phyloP scores from a whole-genome alignment of 768 basidiomycete species.

The Xerocomellus dryophilus region DNA sequence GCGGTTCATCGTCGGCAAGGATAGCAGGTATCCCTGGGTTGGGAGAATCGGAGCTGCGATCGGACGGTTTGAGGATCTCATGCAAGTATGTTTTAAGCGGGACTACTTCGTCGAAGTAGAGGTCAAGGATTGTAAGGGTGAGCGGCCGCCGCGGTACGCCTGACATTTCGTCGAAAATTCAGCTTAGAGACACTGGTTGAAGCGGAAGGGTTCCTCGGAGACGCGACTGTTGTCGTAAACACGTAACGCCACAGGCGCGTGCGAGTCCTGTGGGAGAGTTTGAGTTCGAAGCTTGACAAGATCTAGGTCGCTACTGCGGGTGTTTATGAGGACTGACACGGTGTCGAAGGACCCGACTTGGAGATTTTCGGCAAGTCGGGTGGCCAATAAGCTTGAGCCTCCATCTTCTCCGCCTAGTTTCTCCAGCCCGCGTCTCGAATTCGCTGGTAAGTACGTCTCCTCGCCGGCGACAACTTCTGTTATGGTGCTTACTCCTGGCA shows the following conservation, averaged over 20 bases:
- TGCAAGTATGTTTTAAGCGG: slow-evolving; percentile 39
- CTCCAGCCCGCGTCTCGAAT: no score
- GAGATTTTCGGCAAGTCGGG: slow-evolving; percentile 83
- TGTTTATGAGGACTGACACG: not conserved
- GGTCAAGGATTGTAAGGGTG: slow-evolving; percentile 36
- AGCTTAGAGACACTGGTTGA: no score
- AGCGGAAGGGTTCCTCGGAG: no score
- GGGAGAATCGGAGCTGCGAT: not conserved
- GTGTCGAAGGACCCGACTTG: slow-evolving; percentile 54
- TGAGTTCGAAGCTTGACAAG: slow-evolving; percentile 81
- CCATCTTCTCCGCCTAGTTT: no score
- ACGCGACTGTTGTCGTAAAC: no score
- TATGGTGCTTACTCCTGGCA: slow-evolving; percentile 30
- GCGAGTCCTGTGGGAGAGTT: no score
- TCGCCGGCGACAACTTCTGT: slow-evolving; percentile 55
- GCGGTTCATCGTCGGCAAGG: slow-evolving; percentile 21
- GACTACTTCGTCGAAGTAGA: slow-evolving; percentile 44
- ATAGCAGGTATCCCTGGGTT: slow-evolving; percentile 1
- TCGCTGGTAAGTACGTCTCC: no score
- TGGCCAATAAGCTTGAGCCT: slow-evolving; percentile 50
- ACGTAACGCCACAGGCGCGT: no score
- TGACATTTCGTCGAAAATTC: slow-evolving; percentile 1
- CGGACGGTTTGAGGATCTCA: slow-evolving; percentile 31
- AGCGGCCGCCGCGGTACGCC: slow-evolving; percentile 5
- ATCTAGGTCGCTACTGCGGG: slow-evolving; percentile 40